Evolutionary conservation across 2,329 filamentous ascomycete species (phyloP).

Genomic region (Orbilia quercus): DNA sequence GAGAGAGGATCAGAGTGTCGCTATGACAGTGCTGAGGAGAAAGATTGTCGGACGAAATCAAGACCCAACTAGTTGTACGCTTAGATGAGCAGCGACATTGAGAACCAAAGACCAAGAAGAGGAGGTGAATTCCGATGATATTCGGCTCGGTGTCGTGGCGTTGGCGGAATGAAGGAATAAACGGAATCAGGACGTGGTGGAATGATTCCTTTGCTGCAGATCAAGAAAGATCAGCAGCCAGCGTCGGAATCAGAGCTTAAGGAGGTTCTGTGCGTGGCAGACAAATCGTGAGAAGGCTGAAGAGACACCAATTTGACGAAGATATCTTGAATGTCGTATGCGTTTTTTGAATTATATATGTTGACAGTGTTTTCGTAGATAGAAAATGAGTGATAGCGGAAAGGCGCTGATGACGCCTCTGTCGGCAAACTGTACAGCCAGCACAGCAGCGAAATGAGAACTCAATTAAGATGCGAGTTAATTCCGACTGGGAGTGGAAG

Average conservation of each 20-base stretch:
- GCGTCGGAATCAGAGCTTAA: neutral
- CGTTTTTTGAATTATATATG: neutral
- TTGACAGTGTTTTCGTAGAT: neutral
- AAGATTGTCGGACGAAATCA: constrained; percentile 7
- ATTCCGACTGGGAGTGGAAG: neutral
- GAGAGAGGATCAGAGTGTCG: constrained; percentile 23
- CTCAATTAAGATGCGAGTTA: neutral
- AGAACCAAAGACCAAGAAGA: constrained; percentile 3
- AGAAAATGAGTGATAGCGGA: constrained; percentile 13
- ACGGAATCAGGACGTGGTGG: constrained; percentile 24
- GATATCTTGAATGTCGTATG: neutral
- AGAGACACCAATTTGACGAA: too few species aligned
- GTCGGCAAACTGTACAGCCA: constrained; percentile 42
- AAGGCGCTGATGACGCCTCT: constrained; percentile 17
- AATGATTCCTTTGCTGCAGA: constrained; percentile 47
- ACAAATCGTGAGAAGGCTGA: too few species aligned
- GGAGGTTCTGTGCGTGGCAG: neutral
- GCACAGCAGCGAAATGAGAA: constrained; percentile 15
- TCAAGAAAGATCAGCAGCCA: neutral
- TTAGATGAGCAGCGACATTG: constrained; percentile 41
- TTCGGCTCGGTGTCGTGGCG: constrained; percentile 16
- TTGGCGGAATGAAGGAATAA: constrained; percentile 16
- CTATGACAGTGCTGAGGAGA: neutral
- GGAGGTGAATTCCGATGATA: constrained; percentile 11
- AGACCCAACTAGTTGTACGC: neutral